Base-by-base conservation (phyloP, 352 stramenopile species). In the Peronospora farinosa region DNA sequence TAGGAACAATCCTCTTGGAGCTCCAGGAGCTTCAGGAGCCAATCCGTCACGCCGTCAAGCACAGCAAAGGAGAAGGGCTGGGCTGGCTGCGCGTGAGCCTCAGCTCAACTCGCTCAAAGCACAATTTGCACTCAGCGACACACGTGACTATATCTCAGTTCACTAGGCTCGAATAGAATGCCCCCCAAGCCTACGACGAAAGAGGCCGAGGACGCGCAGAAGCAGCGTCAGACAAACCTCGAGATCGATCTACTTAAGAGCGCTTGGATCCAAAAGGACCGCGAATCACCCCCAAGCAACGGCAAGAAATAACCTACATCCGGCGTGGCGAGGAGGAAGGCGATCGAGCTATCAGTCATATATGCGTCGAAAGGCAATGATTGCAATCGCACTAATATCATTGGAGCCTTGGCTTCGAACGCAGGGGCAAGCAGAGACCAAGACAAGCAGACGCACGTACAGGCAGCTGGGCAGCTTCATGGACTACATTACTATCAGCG, bases 181-280 rank as follows among this genome's bases (percentile, higher is more conserved):
- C 57, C 57, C 21, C 62, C 62, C 13, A 70, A 70, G 49, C 47
- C 61, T n/a, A 35, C 57, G 30, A 59, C 51, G 6, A 64, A 70
- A 30, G 52, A 67, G 39, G 63, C 63, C 8, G 61, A 67, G 27
- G 67, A 69, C 48, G 58, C 67, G 16, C 67, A 77, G 58, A 77
- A 80, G 61, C 64, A 77, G 64, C 72, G 70, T 38, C 70, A 80
- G 67, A 80, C 64, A 19, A 80, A 80, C 67, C 70, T 80, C 41
- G 70, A 80, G 62, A 80, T 80, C 54, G 70, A 80, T 49, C 48
- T 80, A 31, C 67, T 80, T 55, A 80, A 80, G 67, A 77, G 67
- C 11, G 70, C 70, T 1, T 77, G 67, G 70, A 80, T 80, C 51
- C 70, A 72, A 40, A 80, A 80, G 56, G 70, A 80, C 61, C 70